These are phyloP conservation scores for Austropuccinia psidii DNA, from an alignment of 1,284 basidiomycete genomes.

Conservation along the genomic window DNA sequence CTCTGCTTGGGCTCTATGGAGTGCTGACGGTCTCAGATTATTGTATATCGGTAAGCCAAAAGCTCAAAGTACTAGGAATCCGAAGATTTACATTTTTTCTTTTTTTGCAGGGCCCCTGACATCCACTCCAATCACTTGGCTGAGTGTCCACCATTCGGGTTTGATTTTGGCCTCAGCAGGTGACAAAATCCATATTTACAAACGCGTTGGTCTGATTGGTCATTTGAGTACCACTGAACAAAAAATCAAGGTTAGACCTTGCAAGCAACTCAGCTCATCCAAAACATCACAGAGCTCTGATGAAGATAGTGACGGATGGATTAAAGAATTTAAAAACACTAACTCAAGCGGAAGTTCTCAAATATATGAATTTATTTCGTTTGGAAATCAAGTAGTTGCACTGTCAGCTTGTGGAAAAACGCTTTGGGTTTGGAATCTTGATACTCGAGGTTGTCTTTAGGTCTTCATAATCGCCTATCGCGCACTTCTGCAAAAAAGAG, in stretches of 20 bases:
- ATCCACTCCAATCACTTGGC: constrained; percentile 21
- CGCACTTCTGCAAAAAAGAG: constrained; percentile 4
- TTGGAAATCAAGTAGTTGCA: constrained; percentile 44
- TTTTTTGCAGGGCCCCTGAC: constrained; percentile 25
- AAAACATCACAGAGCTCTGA: not conserved
- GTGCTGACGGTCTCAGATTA: constrained; percentile 81
- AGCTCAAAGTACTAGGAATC: not conserved
- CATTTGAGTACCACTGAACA: not conserved
- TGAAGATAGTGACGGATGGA: constrained; percentile 13
- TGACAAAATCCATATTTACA: constrained; percentile 11
- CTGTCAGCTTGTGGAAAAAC: constrained; percentile 66
- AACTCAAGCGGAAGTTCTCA: not conserved
- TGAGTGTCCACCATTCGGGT: constrained; percentile 21
- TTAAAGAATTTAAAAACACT: constrained; percentile 1
- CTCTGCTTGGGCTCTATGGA: constrained; percentile 90
- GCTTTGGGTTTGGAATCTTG: constrained; percentile 71
- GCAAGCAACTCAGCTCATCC: not conserved
- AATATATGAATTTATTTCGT: constrained; percentile 40
- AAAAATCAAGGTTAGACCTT: not conserved
- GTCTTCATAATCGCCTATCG: not conserved
- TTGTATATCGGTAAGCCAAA: constrained; percentile 75
- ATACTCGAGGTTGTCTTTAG: constrained; percentile 55
- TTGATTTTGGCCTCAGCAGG: constrained; percentile 32
- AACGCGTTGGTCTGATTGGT: constrained; percentile 5
- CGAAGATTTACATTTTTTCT: not conserved